Evolutionary conservation across 805 yeast genomes (phyloP), one percentile per base, ranked within the genome.

Genomic region (Saturnispora dispora): DNA sequence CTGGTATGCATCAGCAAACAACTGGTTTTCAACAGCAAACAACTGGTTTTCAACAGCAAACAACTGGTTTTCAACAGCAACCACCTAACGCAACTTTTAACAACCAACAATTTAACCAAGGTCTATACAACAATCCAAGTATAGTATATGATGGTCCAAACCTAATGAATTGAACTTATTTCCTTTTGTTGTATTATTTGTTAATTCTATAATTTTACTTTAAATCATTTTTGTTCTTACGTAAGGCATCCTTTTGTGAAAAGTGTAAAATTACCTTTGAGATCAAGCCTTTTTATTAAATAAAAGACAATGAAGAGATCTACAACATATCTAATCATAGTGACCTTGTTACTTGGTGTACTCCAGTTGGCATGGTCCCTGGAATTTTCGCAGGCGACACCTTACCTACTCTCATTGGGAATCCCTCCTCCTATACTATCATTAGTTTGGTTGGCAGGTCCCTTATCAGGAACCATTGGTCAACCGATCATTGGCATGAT

Each of bases 381-480:
- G 1, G 85, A 81, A 62, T 81, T 81, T 58, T 74, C 82, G 4
- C 81, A 79, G 55, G 83, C 83, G 3, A 79, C 82, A 3, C 82
- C 85, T 0, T 80, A 74, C 57, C 60, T 81, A 15, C 63, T 80
- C n/a, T 77, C 82, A 0, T 64, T 81, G n/a, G 86, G 86, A 4
- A 67, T 81, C 46, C 75, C 84, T 2, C 80, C 79, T 57, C 73
- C 77, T 22, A 58, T 72, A 0, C 62, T 81, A 57, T 79, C 83
- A 6, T 64, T 81, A 45, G 74, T 81, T 4, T 81, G 86, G 87
- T 71, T 81, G 22, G 84, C 85, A 1, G 85, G 86, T 2, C 86
- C 87, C 0, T 58, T 80, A 15, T 75, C 82, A 13, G 86, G 86
- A 1, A 71, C 82, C 0, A 55, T 81, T 22, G 83, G 83, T 0